Evolutionary conservation across 2,329 filamentous ascomycete species (phyloP).

Genomic region (Intubia oerlemansii): DNA sequence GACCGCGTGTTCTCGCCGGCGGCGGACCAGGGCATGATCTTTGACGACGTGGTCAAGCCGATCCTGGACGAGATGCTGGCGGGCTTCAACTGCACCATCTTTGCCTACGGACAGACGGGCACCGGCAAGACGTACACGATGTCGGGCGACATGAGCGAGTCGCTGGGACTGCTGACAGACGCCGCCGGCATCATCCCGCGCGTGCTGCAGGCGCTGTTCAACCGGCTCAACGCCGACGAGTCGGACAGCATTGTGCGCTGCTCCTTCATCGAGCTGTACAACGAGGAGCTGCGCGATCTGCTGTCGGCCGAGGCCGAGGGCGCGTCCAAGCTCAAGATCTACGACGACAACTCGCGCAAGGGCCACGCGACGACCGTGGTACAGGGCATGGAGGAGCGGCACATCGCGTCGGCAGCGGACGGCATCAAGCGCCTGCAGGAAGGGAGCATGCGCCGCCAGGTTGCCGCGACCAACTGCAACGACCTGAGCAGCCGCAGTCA

Average conservation of each 20-base stretch:
- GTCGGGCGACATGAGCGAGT: constrained; percentile 92
- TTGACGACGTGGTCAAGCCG: constrained; percentile 84
- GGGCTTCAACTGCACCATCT: constrained; percentile 96
- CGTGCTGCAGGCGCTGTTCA: constrained; percentile 69
- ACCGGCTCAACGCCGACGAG: constrained; percentile 57
- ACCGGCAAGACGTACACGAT: constrained; percentile 99
- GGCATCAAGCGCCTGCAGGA: constrained; percentile 77
- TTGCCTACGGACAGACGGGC: constrained; percentile 93
- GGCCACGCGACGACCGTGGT: constrained; percentile 74
- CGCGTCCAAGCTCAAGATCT: constrained; percentile 66
- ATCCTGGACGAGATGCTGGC: constrained; percentile 90
- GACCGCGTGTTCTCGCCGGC: constrained; percentile 94
- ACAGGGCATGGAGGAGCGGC: constrained; percentile 92
- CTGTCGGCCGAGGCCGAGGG: constrained; percentile 55
- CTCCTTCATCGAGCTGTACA: constrained; percentile 97
- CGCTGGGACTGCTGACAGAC: constrained; percentile 66
- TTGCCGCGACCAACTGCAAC: constrained; percentile 99
- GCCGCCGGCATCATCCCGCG: constrained; percentile 89
- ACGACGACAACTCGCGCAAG: constrained; percentile 70
- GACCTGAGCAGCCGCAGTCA: constrained; percentile 93
- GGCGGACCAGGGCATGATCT: constrained; percentile 82
- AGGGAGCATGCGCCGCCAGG: constrained; percentile 84
- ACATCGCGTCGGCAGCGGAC: constrained; percentile 66
- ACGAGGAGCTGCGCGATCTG: constrained; percentile 85
- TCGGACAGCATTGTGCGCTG: constrained; percentile 83